Base-by-base conservation (phyloP, 345 rosid genomes). In the Crucihimalaya himalaica region DNA sequence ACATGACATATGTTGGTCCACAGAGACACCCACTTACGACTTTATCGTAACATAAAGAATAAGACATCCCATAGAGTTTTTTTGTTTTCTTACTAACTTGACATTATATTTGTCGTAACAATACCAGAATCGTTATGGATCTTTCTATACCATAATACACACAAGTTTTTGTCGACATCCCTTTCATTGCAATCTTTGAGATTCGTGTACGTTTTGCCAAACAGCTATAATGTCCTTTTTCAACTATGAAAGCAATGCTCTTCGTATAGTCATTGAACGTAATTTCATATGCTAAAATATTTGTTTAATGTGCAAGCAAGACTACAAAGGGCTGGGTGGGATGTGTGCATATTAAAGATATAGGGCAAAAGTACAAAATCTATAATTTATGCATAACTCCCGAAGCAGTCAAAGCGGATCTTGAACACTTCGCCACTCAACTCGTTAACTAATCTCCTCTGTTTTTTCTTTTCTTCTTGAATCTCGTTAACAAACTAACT, bases 321-420 rank as follows among this genome's bases (percentile, higher is more conserved):
- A 48, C 39, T 50, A 61, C 13, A 55, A 54, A 37, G 10, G 31
- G 45, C n/a, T 23, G 66, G 54, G 70, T 63, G 63, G 57, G 71
- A 73, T 73, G 46, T 46, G 65, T 57, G n/a, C 32, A 7, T 39
- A 34, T 3, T 19, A 72, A 53, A 66, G 35, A 45, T 28, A 66
- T 65, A 71, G 58, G 61, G 29, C 20, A 18, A 75, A 67, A 40
- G 56, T 31, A 60, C 60, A 75, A 59, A 74, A 39, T 29, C 73
- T 42, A 76, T 76, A 53, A 62, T 53, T 45, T 16, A 14, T 6
- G 75, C 79, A 62, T 62, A 69, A 15, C 71, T 76, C 58, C 66
- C 80, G 43, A 76, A 76, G 80, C 75, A 76, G 80, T 76, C 80
- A 76, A 76, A 70, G 31, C 19, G 75, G 52, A 76, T 76, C 53